Conservation (phyloP, 2,329 filamentous ascomycete genomes). For the Neospermospora avenae region DNA sequence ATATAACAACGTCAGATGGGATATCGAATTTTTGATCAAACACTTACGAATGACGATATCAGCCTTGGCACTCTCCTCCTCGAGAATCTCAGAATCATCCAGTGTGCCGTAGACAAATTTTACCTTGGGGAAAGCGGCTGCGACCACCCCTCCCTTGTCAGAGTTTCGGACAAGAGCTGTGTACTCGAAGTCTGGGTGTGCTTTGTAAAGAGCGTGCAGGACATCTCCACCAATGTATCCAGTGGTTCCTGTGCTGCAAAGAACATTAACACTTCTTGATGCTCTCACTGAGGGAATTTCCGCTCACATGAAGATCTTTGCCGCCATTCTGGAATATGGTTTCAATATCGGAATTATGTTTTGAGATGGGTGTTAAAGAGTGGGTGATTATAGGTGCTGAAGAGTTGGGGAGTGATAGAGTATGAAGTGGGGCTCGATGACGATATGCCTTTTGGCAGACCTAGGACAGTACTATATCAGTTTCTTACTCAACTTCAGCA, state of each 20-base stretch:
- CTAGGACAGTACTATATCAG: neutral
- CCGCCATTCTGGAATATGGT: slow-evolving; percentile 17
- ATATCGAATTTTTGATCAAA: neutral
- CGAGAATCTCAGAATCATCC: slow-evolving; percentile 42
- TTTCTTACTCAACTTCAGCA: neutral
- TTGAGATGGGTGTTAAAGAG: neutral
- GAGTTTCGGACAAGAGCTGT: slow-evolving; percentile 48
- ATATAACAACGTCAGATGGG: neutral
- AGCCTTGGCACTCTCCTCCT: slow-evolving; percentile 43
- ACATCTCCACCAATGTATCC: slow-evolving; percentile 46
- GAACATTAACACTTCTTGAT: neutral
- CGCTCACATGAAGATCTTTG: slow-evolving; percentile 30
- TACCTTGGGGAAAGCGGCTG: slow-evolving; percentile 44
- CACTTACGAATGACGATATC: slow-evolving; percentile 45
- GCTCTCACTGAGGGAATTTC: neutral
- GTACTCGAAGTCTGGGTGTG: slow-evolving; percentile 47
- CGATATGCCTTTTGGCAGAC: neutral
- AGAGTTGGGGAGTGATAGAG: neutral
- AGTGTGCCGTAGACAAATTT: slow-evolving; percentile 50
- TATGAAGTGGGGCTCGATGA: neutral
- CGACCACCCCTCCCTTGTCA: slow-evolving; percentile 45
- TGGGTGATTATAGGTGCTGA: neutral
- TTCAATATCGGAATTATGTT: neutral
- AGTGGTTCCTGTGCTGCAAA: slow-evolving; percentile 33
- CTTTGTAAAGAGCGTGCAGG: slow-evolving; percentile 41